phyloP scores from a whole-genome alignment of 1,284 basidiomycete species.

The Phylloboletellus chloephorus region DNA sequence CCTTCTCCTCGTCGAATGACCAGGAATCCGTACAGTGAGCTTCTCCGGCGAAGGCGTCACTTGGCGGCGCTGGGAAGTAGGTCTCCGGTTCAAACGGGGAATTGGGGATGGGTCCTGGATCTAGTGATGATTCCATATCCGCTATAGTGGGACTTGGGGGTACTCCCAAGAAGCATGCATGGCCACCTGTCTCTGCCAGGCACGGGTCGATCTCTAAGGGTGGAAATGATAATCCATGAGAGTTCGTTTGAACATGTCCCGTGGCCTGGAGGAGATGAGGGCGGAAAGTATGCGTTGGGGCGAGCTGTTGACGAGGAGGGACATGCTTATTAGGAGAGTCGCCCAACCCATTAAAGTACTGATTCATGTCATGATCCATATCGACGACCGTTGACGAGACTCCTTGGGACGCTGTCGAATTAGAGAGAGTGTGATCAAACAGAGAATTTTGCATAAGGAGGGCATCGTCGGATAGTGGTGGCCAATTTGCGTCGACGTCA shows the following conservation, averaged over 20 bases:
- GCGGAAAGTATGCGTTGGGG: constrained; percentile 7
- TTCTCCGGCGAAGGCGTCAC: constrained; percentile 4
- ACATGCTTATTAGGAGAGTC: constrained; percentile 19
- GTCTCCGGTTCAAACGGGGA: constrained; percentile 5
- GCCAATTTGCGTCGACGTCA: neutral
- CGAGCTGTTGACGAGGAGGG: constrained; percentile 1
- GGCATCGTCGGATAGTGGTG: neutral
- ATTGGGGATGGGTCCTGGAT: neutral
- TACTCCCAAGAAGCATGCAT: constrained; percentile 24
- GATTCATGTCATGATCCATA: constrained; percentile 24
- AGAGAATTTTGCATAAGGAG: neutral
- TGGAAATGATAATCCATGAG: constrained; percentile 7
- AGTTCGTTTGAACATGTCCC: neutral
- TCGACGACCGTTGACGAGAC: constrained; percentile 9
- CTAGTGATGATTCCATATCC: constrained; percentile 1
- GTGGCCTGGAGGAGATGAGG: constrained; percentile 6
- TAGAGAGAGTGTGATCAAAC: neutral
- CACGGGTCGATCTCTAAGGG: constrained; percentile 8
- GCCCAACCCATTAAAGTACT: constrained; percentile 25
- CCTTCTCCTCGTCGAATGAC: constrained; percentile 10
- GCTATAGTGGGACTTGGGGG: constrained; percentile 24
- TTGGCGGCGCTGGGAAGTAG: constrained; percentile 5
- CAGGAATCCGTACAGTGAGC: constrained; percentile 6
- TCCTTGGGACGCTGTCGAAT: neutral
- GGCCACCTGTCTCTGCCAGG: constrained; percentile 5